Evolutionary conservation across 306 rosid species (phyloP).

Genomic region (Sesbania bispinosa): DNA sequence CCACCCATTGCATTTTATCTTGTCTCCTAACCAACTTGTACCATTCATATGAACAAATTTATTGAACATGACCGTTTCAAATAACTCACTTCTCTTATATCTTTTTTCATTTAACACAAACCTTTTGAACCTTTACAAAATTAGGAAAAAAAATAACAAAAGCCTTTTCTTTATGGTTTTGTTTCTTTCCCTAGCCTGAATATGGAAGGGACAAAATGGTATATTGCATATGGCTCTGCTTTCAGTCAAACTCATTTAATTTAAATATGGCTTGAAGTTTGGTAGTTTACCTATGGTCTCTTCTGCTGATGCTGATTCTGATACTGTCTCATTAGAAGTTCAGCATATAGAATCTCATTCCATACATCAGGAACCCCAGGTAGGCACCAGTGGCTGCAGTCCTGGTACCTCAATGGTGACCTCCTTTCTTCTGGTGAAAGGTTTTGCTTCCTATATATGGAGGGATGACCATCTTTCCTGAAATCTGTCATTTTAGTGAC

Average conservation of each 20-base stretch:
- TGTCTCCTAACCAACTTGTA: conserved; percentile 13
- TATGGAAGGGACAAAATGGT: conserved; percentile 17
- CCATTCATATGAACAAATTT: conserved; percentile 39
- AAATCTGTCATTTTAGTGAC: conserved; percentile 83
- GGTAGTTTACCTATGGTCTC: conserved; percentile 42
- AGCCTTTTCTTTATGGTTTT: conserved; percentile 12
- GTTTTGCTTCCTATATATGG: conserved; percentile 65
- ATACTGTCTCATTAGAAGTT: conserved; percentile 51
- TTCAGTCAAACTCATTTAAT: conserved; percentile 15
- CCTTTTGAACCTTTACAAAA: background rate
- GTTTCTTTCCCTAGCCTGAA: conserved; percentile 15
- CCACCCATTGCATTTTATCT: conserved; percentile 19
- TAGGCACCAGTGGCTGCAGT: conserved; percentile 98
- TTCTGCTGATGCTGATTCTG: conserved; percentile 39
- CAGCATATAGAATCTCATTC: conserved; percentile 78
- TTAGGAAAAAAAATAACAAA: background rate
- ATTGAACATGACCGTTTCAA: conserved; percentile 25
- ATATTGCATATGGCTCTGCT: conserved; percentile 15
- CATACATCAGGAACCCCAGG: conserved; percentile 94
- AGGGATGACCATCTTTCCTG: conserved; percentile 94
- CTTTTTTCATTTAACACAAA: conserved; percentile 1
- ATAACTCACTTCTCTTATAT: background rate
- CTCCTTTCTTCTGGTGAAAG: conserved; percentile 49
- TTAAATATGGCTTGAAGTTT: background rate
- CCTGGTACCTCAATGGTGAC: conserved; percentile 62